These are phyloP conservation scores for Wakefieldia striispora DNA, from an alignment of 768 basidiomycete species.

Conservation along the genomic window DNA sequence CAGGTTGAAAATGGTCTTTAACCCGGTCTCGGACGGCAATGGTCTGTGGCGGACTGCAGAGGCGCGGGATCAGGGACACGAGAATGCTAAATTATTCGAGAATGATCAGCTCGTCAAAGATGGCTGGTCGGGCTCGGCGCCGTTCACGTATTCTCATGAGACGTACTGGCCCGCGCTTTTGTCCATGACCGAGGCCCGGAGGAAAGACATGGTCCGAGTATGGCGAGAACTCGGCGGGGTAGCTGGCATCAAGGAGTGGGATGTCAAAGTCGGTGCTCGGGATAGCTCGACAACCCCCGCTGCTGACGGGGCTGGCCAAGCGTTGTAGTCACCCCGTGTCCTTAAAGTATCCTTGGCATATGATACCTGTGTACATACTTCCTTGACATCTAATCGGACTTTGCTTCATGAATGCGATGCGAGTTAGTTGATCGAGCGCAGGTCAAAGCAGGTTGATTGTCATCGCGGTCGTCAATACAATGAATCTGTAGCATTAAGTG, in stretches of 20 bases:
- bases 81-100: conserved; percentile 47
- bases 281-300: conserved; percentile 8
- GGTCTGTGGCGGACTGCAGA: conserved; percentile 29
- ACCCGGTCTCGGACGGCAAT: conserved; percentile 41
- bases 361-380: not conserved
- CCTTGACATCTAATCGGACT: too few species aligned
- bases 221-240: conserved; percentile 70
- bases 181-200: conserved; percentile 49
- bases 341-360: not conserved
- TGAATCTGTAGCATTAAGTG: conserved; percentile 6
- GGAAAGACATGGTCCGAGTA: conserved; percentile 46
- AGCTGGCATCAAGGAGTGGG: conserved; percentile 78
- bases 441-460: conserved; percentile 14
- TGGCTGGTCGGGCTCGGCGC: conserved; percentile 64
- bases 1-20: conserved; percentile 71
- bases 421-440: not conserved
- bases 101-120: conserved; percentile 67
- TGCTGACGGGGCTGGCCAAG: conserved; percentile 4
- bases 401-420: too few species aligned
- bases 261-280: conserved; percentile 50
- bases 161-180: conserved; percentile 73
- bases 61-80: conserved; percentile 16
- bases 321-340: conserved; percentile 9
- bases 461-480: conserved; percentile 26
- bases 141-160: conserved; percentile 73